Percentiles rank a stretch among this genome's conserved stretches.
phyloP scores from a whole-genome alignment of 2,329 filamentous ascomycete genomes.

The Trichoderma sp. region DNA sequence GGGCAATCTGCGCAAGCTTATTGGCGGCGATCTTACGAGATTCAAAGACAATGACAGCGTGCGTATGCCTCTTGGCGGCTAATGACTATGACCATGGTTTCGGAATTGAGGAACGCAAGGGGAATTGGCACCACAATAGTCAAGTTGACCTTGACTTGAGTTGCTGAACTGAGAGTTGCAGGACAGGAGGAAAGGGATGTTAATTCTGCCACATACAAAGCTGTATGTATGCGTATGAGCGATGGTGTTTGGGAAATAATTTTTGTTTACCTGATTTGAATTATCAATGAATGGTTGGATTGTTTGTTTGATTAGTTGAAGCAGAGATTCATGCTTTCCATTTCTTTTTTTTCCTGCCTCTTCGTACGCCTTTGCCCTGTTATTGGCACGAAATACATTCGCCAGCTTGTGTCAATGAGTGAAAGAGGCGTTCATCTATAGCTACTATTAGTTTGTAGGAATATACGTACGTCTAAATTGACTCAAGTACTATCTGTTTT shows the following conservation, averaged over 20 bases:
- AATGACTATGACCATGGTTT: background rate
- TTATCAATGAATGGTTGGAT: background rate
- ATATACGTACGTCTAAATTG: background rate
- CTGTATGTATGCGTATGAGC: constrained; percentile 11
- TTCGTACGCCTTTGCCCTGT: background rate
- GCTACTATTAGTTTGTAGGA: background rate
- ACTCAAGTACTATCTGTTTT: background rate
- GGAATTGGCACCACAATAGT: background rate
- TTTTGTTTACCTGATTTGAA: background rate
- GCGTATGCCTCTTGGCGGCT: constrained; percentile 50
- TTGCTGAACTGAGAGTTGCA: background rate
- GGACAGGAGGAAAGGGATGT: background rate
- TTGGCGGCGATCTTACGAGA: constrained; percentile 77
- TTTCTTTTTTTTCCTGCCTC: background rate
- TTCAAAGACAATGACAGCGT: constrained; percentile 66
- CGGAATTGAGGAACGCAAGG: background rate
- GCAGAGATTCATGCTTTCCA: background rate
- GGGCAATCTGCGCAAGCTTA: constrained; percentile 63
- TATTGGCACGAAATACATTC: background rate
- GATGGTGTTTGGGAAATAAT: background rate
- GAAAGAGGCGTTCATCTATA: background rate
- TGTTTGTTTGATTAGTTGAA: background rate
- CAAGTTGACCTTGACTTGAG: background rate
- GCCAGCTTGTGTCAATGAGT: background rate
- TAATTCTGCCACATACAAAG: background rate